These are phyloP conservation scores for Chrysophaeum taylorii DNA, from an alignment of 352 stramenopile genomes.

Conservation along the genomic window DNA sequence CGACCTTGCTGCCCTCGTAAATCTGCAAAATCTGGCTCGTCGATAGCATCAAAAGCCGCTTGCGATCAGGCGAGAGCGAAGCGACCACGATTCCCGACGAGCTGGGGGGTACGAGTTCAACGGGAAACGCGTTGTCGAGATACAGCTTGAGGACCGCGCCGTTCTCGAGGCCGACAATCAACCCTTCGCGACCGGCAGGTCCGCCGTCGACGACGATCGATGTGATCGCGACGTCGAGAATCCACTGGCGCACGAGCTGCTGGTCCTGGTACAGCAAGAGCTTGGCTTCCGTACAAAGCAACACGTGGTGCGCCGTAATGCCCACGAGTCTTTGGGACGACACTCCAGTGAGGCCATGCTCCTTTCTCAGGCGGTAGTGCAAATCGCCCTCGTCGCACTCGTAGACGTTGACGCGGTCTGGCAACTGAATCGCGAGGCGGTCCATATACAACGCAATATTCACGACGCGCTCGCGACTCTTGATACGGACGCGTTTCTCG, in stretches of 20 bases:
- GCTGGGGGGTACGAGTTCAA: constrained; percentile 69
- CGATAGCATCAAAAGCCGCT: too few relatives aligned
- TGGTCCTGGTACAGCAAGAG: constrained; percentile 70
- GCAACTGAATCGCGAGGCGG: constrained; percentile 78
- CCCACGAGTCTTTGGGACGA: constrained; percentile 45
- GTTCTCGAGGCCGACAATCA: constrained; percentile 80
- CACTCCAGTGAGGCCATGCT: constrained; percentile 3
- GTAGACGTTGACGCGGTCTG: constrained; percentile 84
- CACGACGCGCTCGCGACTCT: constrained; percentile 82
- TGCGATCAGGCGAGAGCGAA: constrained; percentile 61
- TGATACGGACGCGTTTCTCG: constrained; percentile 84
- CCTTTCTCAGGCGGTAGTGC: constrained; percentile 76
- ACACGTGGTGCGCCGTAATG: constrained; percentile 75
- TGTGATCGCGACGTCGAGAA: constrained; percentile 67
- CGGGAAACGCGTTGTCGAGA: constrained; percentile 84
- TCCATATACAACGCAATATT: constrained; percentile 83
- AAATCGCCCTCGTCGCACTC: constrained; percentile 72
- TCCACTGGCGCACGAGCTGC: constrained; percentile 49
- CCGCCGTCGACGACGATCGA: constrained; percentile 81
- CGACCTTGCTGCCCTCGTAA: too few relatives aligned
- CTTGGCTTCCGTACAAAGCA: constrained; percentile 78
- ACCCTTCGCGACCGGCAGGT: constrained; percentile 65
- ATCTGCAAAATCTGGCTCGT: constrained; percentile 28
- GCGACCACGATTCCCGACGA: constrained; percentile 67
- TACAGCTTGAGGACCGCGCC: constrained; percentile 79